A percentile compares a stretch with the other conserved stretches of the same genome.
Evolutionary conservation across 352 stramenopile genomes (phyloP).

Genomic region (Phytophthora nicotianae): DNA sequence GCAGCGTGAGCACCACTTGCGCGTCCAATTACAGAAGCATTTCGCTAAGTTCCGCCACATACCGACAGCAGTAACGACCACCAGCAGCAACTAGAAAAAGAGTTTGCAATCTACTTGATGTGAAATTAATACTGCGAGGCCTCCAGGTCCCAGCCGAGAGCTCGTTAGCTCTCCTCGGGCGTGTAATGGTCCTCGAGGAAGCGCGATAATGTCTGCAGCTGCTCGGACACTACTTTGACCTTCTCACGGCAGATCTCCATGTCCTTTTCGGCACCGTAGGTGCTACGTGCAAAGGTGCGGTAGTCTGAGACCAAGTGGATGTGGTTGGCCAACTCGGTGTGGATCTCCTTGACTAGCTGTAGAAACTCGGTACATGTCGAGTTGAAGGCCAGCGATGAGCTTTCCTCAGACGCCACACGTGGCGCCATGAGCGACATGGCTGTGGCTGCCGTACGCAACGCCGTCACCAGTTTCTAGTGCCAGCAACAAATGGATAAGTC

Average conservation of each 20-base stretch:
- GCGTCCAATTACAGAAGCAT: slow-evolving; percentile 56
- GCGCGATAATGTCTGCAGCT: slow-evolving; percentile 73
- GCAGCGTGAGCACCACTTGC: slow-evolving; percentile 45
- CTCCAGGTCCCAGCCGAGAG: neutral
- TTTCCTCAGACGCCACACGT: slow-evolving; percentile 68
- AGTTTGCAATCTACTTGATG: slow-evolving; percentile 21
- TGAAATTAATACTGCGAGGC: slow-evolving; percentile 26
- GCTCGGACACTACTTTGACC: slow-evolving; percentile 77
- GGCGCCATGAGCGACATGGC: slow-evolving; percentile 75
- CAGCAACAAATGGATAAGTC: slow-evolving; percentile 8
- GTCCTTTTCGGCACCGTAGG: slow-evolving; percentile 86
- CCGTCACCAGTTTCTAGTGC: slow-evolving; percentile 79
- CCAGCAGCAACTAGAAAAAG: slow-evolving; percentile 4
- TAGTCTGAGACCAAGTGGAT: slow-evolving; percentile 89
- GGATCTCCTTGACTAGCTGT: slow-evolving; percentile 87
- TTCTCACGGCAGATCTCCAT: slow-evolving; percentile 79
- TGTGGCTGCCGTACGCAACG: slow-evolving; percentile 65
- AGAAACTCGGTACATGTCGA: slow-evolving; percentile 82
- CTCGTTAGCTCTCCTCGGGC: slow-evolving; percentile 58
- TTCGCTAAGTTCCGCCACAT: slow-evolving; percentile 56
- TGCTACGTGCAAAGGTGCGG: slow-evolving; percentile 80
- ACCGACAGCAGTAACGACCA: neutral
- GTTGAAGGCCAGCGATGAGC: slow-evolving; percentile 75
- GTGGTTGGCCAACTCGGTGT: slow-evolving; percentile 81
- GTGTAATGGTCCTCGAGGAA: slow-evolving; percentile 82